These are phyloP conservation scores for Entomortierella beljakovae DNA, from an alignment of 192 early-diverging fungal species.

Conservation along the genomic window DNA sequence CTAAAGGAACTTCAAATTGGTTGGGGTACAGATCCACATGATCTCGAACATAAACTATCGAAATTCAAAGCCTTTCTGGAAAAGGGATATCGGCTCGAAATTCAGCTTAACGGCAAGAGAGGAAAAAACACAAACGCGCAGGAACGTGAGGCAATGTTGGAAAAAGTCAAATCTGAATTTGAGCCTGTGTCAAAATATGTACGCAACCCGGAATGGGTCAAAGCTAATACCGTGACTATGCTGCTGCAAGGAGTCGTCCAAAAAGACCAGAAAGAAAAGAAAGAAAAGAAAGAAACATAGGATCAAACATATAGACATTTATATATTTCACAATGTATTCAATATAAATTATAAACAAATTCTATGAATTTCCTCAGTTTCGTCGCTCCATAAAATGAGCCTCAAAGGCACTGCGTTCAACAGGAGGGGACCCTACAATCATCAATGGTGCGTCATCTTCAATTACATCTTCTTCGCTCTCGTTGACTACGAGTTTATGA, in stretches of 20 bases:
- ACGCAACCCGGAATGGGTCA: slow-evolving; percentile 42
- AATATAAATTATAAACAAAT: background rate
- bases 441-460: slow-evolving; percentile 47
- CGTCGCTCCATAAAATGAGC: background rate
- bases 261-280: slow-evolving; percentile 20
- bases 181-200: slow-evolving; percentile 50
- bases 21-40: slow-evolving; percentile 64
- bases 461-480: slow-evolving; percentile 32
- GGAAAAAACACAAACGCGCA: slow-evolving; percentile 46
- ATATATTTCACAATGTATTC: background rate
- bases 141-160: slow-evolving; percentile 53
- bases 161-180: slow-evolving; percentile 48
- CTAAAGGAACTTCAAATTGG: slow-evolving; percentile 62
- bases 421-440: slow-evolving; percentile 36
- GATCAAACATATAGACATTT: background rate
- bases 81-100: slow-evolving; percentile 62
- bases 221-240: slow-evolving; percentile 44
- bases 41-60: slow-evolving; percentile 62
- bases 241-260: slow-evolving; percentile 28
- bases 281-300: background rate
- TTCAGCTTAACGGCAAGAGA: slow-evolving; percentile 61
- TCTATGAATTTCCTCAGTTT: background rate
- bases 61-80: slow-evolving; percentile 61
- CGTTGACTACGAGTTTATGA: slow-evolving; percentile 34
- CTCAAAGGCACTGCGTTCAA: background rate